Evolutionary conservation across 1,284 basidiomycete genomes (phyloP).

Genomic region (Puccinia novopanici): DNA sequence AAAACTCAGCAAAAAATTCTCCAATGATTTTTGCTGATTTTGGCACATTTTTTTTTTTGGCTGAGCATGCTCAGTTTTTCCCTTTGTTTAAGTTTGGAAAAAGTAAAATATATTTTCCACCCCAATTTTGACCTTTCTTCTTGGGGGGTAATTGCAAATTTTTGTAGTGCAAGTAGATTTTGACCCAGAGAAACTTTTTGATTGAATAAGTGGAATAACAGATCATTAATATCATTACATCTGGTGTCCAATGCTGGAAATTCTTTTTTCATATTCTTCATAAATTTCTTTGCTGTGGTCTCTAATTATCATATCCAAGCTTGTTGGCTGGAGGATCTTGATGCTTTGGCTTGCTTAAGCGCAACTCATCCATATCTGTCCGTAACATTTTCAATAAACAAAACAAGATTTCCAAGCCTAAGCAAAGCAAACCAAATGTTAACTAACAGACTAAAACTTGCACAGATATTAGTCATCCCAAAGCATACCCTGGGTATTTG

Average conservation of each 20-base stretch:
- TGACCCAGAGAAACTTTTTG: conserved; percentile 81
- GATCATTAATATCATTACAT: conserved; percentile 63
- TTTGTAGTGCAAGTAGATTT: conserved; percentile 74
- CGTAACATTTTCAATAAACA: conserved; percentile 91
- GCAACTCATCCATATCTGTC: conserved; percentile 76
- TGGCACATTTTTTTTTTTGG: too few relatives aligned
- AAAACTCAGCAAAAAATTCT: too few relatives aligned
- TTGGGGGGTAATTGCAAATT: too few relatives aligned
- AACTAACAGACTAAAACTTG: neutral
- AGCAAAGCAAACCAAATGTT: conserved; percentile 49
- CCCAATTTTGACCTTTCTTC: too few relatives aligned
- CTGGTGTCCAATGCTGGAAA: conserved; percentile 51
- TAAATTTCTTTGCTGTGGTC: conserved; percentile 79
- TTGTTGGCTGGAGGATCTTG: conserved; percentile 69
- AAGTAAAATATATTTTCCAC: too few relatives aligned
- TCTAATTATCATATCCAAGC: conserved; percentile 86
- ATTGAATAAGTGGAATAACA: conserved; percentile 80
- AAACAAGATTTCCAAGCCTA: conserved; percentile 76
- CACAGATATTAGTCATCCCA: neutral
- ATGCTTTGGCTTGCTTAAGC: conserved; percentile 63
- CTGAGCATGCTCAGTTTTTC: too few relatives aligned
- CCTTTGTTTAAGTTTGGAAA: too few relatives aligned
- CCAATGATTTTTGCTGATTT: too few relatives aligned
- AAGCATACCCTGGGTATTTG: conserved; percentile 76
- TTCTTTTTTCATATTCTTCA: conserved; percentile 62